Percentiles rank a stretch among this genome's conserved stretches.
phyloP scores from a whole-genome alignment of 768 basidiomycete genomes.

The Panus rudis region DNA sequence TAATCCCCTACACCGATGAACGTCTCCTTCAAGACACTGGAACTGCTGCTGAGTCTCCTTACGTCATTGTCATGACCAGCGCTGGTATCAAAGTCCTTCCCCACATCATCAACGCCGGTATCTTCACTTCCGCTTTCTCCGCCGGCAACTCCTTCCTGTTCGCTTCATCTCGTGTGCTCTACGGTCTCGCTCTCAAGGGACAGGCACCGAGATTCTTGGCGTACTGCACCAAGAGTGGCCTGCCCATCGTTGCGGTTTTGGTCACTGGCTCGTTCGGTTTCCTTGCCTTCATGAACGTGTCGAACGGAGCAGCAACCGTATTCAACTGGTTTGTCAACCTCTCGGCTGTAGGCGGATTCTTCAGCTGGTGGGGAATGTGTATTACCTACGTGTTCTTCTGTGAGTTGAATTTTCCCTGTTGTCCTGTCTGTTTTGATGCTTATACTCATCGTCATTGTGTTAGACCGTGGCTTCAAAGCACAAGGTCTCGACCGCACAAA shows the following conservation, averaged over 20 bases:
- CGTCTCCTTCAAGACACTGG: conserved; percentile 43
- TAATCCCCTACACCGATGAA: conserved; percentile 63
- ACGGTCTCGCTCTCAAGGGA: conserved; percentile 31
- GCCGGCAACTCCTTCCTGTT: conserved; percentile 64
- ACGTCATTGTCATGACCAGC: conserved; percentile 72
- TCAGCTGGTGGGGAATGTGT: conserved; percentile 62
- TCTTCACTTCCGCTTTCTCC: conserved; percentile 69
- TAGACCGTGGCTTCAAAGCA: conserved; percentile 53
- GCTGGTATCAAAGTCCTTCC: conserved; percentile 56
- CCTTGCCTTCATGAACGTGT: conserved; percentile 61
- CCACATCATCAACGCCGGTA: conserved; percentile 59
- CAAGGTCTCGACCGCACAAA: conserved; percentile 59
- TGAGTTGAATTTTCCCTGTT: conserved; percentile 24
- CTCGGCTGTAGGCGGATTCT: conserved; percentile 60
- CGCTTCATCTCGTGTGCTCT: conserved; percentile 37
- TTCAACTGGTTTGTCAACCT: conserved; percentile 65
- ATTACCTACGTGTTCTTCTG: conserved; percentile 69
- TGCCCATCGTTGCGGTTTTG: conserved; percentile 34
- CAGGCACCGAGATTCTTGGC: conserved; percentile 38
- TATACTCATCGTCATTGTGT: conserved; percentile 2
- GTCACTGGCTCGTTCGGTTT: conserved; percentile 33
- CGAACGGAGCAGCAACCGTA: conserved; percentile 46
- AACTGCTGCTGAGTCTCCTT: conserved; percentile 75
- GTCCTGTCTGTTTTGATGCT: neutral
- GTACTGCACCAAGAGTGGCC: conserved; percentile 40